Evolutionary conservation across 148 eudicot genomes (phyloP), one percentile per base, ranked within the genome.

Genomic region (Chenopodium quinoa): DNA sequence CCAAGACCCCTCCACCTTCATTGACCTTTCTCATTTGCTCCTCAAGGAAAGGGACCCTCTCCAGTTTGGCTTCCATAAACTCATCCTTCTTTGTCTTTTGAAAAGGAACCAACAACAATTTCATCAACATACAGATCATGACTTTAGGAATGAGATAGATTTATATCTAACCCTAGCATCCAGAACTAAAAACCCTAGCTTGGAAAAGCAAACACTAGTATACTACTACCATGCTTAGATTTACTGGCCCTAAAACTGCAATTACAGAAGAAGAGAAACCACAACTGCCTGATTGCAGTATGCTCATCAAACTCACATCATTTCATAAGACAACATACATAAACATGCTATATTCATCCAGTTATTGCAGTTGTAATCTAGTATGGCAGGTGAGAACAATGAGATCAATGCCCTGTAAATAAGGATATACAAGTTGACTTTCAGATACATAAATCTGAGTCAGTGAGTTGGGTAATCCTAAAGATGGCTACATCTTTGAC

Each of bases 1-100:
- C 60, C 85, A 92, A 69, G 48, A 90, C 78, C 79, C 92, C 89
- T 73, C 99, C 97, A 46, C 91, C 89, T 62, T 96, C 97, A 52
- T 87, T 89, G 77, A 90, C 80, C 88, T 84, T 90, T 81, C 97
- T 89, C 79, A 93, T 89, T 84, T 90, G 91, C 86, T 96, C 99
- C 82, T 96, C 99, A 1, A 84, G 86, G 76, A 84, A 84, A 9
- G 86, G 86, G 50, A 80, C 71, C 2, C 86, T 79, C 75, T 84
- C 68, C 37, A 84, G 14, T 84, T 80, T 84, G 68, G 75, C 83
- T 80, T 80, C 86, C 81, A 84, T 17, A 76, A 17, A 84, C 7
- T 82, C 70, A 66, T 84, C 86, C 72, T 80, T 84, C 62, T 76
- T 84, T 25, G 83, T 80, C 83, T 80, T 32, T 1, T 48, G 52